Evolutionary conservation across 2,329 filamentous ascomycete genomes (phyloP).

Genomic region (Dactylonectria macrodidyma): DNA sequence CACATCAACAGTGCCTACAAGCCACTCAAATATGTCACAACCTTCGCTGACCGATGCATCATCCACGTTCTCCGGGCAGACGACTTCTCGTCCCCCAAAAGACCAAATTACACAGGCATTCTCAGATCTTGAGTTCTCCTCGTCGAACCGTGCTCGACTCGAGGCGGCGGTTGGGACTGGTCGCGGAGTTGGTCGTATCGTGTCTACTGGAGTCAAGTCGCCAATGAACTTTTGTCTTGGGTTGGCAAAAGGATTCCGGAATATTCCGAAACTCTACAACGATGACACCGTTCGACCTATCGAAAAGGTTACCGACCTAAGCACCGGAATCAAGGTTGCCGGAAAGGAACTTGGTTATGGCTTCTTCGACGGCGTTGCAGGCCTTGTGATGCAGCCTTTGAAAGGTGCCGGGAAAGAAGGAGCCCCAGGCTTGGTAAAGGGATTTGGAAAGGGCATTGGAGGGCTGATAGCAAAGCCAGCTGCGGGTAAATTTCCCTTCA

Average conservation of each 20-base stretch:
- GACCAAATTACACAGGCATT: constrained; percentile 37
- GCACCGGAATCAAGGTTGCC: constrained; percentile 83
- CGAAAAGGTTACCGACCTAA: constrained; percentile 84
- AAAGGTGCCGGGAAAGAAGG: constrained; percentile 68
- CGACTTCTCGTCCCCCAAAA: constrained; percentile 35
- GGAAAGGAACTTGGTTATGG: constrained; percentile 84
- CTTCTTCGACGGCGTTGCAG: constrained; percentile 85
- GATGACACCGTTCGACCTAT: constrained; percentile 85
- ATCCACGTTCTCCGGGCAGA: constrained; percentile 36
- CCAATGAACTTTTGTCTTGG: constrained; percentile 90
- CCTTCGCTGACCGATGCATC: constrained; percentile 41
- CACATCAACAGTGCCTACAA: constrained; percentile 21
- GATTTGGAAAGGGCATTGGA: constrained; percentile 86
- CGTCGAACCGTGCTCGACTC: constrained; percentile 52
- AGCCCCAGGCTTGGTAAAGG: constrained; percentile 78
- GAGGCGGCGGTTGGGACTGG: constrained; percentile 77
- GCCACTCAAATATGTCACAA: constrained; percentile 43
- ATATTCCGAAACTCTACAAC: constrained; percentile 87
- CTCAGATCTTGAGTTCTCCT: constrained; percentile 37
- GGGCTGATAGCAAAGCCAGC: constrained; percentile 87
- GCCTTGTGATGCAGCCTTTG: constrained; percentile 83
- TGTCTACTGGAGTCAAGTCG: constrained; percentile 81
- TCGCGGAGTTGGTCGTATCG: constrained; percentile 79
- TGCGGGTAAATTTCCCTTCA: constrained; percentile 69
- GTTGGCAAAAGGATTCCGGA: constrained; percentile 88